Base-by-base conservation (phyloP, 2,329 filamentous ascomycete genomes). In the Pezicula neosporulosa region DNA sequence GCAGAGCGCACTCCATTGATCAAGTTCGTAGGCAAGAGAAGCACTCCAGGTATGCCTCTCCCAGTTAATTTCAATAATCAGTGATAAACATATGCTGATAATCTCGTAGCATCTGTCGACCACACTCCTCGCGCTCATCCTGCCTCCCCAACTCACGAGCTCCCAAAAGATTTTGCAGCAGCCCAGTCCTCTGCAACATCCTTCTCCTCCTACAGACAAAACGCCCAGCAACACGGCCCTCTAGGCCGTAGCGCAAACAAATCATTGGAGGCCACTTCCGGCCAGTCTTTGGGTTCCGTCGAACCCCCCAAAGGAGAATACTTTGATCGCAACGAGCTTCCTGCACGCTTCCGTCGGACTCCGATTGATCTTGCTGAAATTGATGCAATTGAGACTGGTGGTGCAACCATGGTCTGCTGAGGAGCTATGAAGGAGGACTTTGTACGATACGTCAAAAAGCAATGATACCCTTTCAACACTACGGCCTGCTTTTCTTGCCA, bases 301-400 rank as follows among this genome's bases (percentile, higher is more conserved):
- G 68, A 80, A 60, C 80, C 92, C 36, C 79, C 80, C 53, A 72
- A 83, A 64, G 93, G 93, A 61, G 76, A 90, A 69, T 90, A 80
- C 71, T 97, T 96, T 68, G 94, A 97, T 71, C 84, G 91, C 62
- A 89, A 83, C 61, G 89, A 99, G 73, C 84, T 99, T 21, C 93
- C 94, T 16, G 69, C 77, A 56, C 83, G 93, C 63, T 99, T 97
- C 81, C 83, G 86, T 65, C 82, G 90, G 58, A 75, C 82, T 45
- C 80, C 83, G 12, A 88, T 92, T 73, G 86, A 82, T 36, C 72
- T 85, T 61, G 85, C 85, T 41, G 94, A 99, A 81, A 99, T 99
- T 54, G 94, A 97, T 71, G 92, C 91, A 19, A 82, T 99, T 65
- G 91, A 97, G 82, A 94, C 90, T 50, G 94, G 92, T 50, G 94